Percentiles rank a stretch among this genome's conserved stretches.
These are phyloP conservation scores for Arabidopsis suecica DNA, from an alignment of 345 rosid species.

Conservation along the genomic window DNA sequence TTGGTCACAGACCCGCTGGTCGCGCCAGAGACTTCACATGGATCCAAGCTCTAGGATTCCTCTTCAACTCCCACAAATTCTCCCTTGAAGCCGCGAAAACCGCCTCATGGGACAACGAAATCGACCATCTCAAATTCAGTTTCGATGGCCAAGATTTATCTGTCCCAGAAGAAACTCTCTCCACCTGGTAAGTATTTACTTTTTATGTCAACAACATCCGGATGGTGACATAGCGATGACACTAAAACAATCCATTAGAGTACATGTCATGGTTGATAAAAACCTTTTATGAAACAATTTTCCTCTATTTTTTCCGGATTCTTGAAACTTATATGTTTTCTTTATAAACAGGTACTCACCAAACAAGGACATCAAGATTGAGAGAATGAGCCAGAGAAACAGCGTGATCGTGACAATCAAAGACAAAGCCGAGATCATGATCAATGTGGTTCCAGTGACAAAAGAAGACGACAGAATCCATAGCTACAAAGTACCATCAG, in stretches of 20 bases:
- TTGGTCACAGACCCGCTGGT: conserved; percentile 57
- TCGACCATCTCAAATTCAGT: conserved; percentile 62
- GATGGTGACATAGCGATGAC: neutral
- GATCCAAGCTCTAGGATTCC: conserved; percentile 61
- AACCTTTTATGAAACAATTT: no score
- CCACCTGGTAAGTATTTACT: conserved; percentile 65
- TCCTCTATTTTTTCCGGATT: neutral
- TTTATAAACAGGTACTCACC: conserved; percentile 40
- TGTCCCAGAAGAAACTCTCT: conserved; percentile 57
- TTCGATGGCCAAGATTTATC: conserved; percentile 56
- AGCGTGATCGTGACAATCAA: conserved; percentile 53
- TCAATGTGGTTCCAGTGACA: conserved; percentile 72
- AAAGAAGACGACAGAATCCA: conserved; percentile 71
- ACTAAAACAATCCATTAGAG: neutral
- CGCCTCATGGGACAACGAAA: conserved; percentile 57
- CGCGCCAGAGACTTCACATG: conserved; percentile 61
- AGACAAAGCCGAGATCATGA: conserved; percentile 56
- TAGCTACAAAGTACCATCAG: conserved; percentile 59
- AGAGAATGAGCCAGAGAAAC: conserved; percentile 61
- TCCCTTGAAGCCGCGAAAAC: conserved; percentile 65
- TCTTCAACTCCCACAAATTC: conserved; percentile 54
- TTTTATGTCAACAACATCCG: no score
- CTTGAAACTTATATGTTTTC: conserved; percentile 6
- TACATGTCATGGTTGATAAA: neutral
- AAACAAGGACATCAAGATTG: conserved; percentile 57